These are phyloP conservation scores for Metschnikowia kunwiensis DNA, from an alignment of 805 yeast genomes.

Conservation along the genomic window DNA sequence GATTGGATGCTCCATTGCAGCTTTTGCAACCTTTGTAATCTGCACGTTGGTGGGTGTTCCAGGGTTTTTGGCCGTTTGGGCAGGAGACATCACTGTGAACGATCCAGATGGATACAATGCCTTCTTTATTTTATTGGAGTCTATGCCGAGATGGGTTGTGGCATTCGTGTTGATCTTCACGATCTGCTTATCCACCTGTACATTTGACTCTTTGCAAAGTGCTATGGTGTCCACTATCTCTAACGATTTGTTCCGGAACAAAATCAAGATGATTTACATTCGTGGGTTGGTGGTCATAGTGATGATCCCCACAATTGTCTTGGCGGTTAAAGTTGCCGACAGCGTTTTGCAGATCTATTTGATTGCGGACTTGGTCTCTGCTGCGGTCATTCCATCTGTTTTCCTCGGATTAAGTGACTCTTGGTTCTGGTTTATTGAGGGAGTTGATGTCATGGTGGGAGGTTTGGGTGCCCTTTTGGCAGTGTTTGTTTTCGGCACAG, in stretches of 20 bases:
- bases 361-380: slow-evolving; percentile 86
- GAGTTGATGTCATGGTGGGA: slow-evolving; percentile 78
- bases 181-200: slow-evolving; percentile 75
- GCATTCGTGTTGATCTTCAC: slow-evolving; percentile 79
- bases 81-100: slow-evolving; percentile 56
- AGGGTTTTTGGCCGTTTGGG: slow-evolving; percentile 90
- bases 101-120: slow-evolving; percentile 63
- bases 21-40: slow-evolving; percentile 59
- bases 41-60: slow-evolving; percentile 75
- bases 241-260: slow-evolving; percentile 85
- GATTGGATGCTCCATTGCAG: slow-evolving; percentile 74
- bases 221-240: slow-evolving; percentile 87
- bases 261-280: slow-evolving; percentile 59
- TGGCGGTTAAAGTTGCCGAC: slow-evolving; percentile 77
- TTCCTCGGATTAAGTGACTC: slow-evolving; percentile 70
- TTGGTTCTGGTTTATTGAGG: slow-evolving; percentile 64
- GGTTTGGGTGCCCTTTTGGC: slow-evolving; percentile 79
- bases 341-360: slow-evolving; percentile 82
- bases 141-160: slow-evolving; percentile 82
- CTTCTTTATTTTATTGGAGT: slow-evolving; percentile 64
- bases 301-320: slow-evolving; percentile 84
- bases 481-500: slow-evolving; percentile 79
- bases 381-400: slow-evolving; percentile 80
- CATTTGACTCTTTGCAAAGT: slow-evolving; percentile 84
- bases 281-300: slow-evolving; percentile 68